Conservation (phyloP, 208 protist species). For the Borovskyia barvae region DNA sequence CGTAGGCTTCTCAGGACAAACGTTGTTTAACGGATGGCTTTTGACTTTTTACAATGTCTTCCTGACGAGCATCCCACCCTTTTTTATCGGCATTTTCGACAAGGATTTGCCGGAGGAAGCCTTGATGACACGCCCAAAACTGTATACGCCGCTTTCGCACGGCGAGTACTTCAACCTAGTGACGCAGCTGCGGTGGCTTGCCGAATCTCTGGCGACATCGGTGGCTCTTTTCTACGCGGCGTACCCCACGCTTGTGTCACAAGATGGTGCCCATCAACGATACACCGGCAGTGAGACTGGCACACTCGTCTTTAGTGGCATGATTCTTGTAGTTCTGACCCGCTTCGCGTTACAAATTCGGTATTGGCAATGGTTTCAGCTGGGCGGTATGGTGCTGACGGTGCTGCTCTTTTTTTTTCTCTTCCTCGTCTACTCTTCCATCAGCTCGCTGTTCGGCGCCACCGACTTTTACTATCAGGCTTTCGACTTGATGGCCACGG, state of each 20-base stretch:
- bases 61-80: conserved; percentile 85
- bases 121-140: conserved; percentile 55
- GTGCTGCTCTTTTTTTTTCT: conserved; percentile 45
- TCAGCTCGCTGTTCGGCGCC: conserved; percentile 50
- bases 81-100: conserved; percentile 92
- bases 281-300: conserved; percentile 53
- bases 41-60: conserved; percentile 88
- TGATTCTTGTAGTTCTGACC: conserved; percentile 65
- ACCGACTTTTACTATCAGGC: conserved; percentile 72
- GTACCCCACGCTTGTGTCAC: conserved; percentile 39
- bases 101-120: conserved; percentile 86
- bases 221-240: conserved; percentile 63
- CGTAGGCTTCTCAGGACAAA: conserved; percentile 88
- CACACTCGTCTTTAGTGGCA: conserved; percentile 66
- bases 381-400: conserved; percentile 54
- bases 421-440: conserved; percentile 57
- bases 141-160: conserved; percentile 68
- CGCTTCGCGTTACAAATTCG: conserved; percentile 65
- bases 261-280: conserved; percentile 29
- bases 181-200: conserved; percentile 53
- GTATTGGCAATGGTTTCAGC: conserved; percentile 79
- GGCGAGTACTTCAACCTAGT: conserved; percentile 77
- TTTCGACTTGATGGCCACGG: conserved; percentile 49
- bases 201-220: conserved; percentile 54
- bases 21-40: conserved; percentile 88